Evolutionary conservation across 768 basidiomycete species (phyloP).

Genomic region (Megacollybia marginata): DNA sequence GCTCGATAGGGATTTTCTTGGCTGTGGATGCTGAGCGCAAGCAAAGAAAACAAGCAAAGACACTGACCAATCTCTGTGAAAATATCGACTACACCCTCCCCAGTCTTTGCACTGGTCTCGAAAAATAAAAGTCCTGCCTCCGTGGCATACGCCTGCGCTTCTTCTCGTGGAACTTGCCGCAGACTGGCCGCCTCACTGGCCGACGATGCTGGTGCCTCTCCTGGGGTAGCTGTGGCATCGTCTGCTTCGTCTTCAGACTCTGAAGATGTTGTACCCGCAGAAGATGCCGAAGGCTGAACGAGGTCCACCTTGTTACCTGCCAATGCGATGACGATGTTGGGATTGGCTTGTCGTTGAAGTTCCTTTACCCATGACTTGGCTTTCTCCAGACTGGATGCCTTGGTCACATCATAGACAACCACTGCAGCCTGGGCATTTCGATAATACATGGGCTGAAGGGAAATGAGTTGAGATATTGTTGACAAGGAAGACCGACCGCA

Average conservation of each 20-base stretch:
- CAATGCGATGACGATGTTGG: conserved; percentile 97
- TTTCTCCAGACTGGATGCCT: conserved; percentile 92
- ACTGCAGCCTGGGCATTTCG: conserved; percentile 97
- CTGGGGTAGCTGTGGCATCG: conserved; percentile 86
- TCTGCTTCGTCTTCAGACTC: conserved; percentile 88
- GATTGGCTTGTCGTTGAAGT: conserved; percentile 96
- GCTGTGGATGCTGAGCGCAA: conserved; percentile 21
- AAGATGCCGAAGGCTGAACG: conserved; percentile 57
- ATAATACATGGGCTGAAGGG: conserved; percentile 89
- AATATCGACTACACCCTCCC: conserved; percentile 90
- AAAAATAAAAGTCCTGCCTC: conserved; percentile 95
- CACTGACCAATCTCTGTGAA: conserved; percentile 94
- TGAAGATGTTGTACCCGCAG: conserved; percentile 39
- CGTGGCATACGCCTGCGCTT: conserved; percentile 93
- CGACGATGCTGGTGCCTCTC: conserved; percentile 49
- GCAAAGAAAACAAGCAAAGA: neutral
- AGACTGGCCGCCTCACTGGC: conserved; percentile 60
- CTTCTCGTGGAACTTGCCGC: conserved; percentile 88
- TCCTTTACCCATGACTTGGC: conserved; percentile 99
- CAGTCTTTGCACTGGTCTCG: conserved; percentile 96
- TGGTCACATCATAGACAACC: conserved; percentile 97
- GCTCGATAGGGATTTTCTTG: conserved; percentile 77
- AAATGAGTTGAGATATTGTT: conserved; percentile 8
- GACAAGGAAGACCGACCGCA: conserved; percentile 42
- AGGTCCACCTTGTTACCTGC: conserved; percentile 97